Percentiles rank a stretch among this genome's conserved stretches.
Evolutionary conservation across 2,329 filamentous ascomycete genomes (phyloP).

Genomic region (Aspergillus puulaauensis): DNA sequence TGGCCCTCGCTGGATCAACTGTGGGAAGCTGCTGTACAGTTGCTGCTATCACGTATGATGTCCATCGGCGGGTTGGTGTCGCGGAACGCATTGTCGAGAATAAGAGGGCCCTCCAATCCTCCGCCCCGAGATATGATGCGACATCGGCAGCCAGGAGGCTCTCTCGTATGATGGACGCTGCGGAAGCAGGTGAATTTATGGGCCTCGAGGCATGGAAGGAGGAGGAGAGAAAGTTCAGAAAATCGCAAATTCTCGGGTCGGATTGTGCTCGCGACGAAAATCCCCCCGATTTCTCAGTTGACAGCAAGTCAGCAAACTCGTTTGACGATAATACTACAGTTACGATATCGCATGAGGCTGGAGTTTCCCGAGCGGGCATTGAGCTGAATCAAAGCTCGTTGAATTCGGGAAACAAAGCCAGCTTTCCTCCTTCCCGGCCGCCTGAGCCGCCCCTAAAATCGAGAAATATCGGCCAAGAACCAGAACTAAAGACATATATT

Average conservation of each 20-base stretch:
- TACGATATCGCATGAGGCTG: background rate
- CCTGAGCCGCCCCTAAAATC: background rate
- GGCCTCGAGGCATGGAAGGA: slow-evolving; percentile 38
- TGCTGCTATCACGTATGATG: slow-evolving; percentile 43
- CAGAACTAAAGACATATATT: background rate
- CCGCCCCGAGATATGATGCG: slow-evolving; percentile 43
- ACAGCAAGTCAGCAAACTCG: background rate
- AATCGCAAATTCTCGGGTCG: slow-evolving; percentile 6
- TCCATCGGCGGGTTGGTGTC: slow-evolving; percentile 39
- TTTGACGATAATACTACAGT: background rate
- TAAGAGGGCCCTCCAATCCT: slow-evolving; percentile 42
- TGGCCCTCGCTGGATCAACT: slow-evolving; percentile 37
- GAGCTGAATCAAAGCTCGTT: background rate
- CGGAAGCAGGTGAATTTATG: slow-evolving; percentile 44
- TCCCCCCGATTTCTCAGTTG: background rate
- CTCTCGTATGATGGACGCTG: slow-evolving; percentile 44
- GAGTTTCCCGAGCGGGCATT: background rate
- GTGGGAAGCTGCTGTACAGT: slow-evolving; percentile 43
- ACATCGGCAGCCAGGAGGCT: slow-evolving; percentile 37
- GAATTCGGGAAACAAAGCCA: background rate
- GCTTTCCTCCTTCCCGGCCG: background rate
- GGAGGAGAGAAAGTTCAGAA: slow-evolving; percentile 21
- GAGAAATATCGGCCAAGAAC: background rate
- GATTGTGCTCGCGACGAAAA: background rate
- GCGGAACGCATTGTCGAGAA: slow-evolving; percentile 46